Conservation (phyloP, 2,329 filamentous ascomycete species). For the Xylariomycetidae sp. region DNA sequence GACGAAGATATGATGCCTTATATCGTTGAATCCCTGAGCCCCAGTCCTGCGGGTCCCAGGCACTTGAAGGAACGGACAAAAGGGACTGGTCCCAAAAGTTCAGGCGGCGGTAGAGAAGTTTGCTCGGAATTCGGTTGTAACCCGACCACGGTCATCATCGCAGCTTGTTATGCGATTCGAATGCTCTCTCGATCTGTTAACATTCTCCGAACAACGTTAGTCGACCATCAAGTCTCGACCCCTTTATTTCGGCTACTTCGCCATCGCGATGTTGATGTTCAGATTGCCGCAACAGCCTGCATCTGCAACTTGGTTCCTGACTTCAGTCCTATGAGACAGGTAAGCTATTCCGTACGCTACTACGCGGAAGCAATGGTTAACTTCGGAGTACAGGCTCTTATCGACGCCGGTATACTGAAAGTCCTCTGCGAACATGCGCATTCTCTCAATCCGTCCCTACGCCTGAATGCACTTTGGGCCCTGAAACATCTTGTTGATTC, state of each 20-base stretch:
- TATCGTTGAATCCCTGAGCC: conserved; percentile 73
- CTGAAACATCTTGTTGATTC: conserved; percentile 83
- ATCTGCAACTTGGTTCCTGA: conserved; percentile 83
- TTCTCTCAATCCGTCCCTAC: conserved; percentile 71
- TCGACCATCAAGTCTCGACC: conserved; percentile 76
- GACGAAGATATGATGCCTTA: conserved; percentile 76
- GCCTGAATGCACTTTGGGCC: conserved; percentile 86
- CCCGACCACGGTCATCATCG: conserved; percentile 71
- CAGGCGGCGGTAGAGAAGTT: conserved; percentile 22
- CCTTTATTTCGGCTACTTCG: conserved; percentile 73
- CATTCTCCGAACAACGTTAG: conserved; percentile 77
- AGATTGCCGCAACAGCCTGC: conserved; percentile 78
- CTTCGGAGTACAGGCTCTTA: conserved; percentile 54
- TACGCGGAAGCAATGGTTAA: too few relatives aligned
- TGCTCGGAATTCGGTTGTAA: conserved; percentile 63
- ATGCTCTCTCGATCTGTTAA: conserved; percentile 82
- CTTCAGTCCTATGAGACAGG: conserved; percentile 86
- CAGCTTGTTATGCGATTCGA: conserved; percentile 76
- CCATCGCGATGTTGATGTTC: conserved; percentile 71
- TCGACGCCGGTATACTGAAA: conserved; percentile 68
- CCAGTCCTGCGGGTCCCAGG: conserved; percentile 49
- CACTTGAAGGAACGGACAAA: conserved; percentile 34
- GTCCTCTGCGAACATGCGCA: conserved; percentile 80
- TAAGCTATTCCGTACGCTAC: conserved; percentile 43
- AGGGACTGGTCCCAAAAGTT: neutral